Percentiles rank a stretch among this genome's conserved stretches.
Evolutionary conservation across 169 alveolate species (phyloP).

Genomic region (Besnoitia besnoiti): DNA sequence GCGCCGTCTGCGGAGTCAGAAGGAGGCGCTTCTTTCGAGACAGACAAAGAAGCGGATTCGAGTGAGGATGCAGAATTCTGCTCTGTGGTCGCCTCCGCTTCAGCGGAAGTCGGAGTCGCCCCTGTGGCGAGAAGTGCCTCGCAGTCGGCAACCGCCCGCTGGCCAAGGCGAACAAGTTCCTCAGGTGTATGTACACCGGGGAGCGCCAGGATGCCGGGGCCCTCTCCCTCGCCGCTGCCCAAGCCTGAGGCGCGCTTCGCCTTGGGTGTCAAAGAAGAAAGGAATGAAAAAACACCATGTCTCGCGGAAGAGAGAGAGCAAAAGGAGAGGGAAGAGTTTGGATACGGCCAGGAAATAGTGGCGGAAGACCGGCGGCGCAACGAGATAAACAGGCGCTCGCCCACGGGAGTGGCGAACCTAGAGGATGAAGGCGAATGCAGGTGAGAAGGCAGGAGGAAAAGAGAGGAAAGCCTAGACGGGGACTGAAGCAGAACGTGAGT

Average conservation of each 20-base stretch:
- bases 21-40: background rate
- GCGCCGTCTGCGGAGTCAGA: background rate
- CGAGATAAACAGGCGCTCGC: no score
- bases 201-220: constrained; percentile 43
- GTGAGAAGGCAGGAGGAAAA: no score
- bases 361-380: no score
- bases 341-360: background rate
- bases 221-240: background rate
- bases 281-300: background rate
- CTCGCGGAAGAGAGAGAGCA: background rate
- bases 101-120: background rate
- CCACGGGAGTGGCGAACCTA: no score
- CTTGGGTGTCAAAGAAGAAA: background rate
- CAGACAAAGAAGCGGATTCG: background rate
- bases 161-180: constrained; percentile 42
- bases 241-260: background rate
- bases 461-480: no score
- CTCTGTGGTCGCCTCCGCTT: background rate
- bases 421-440: no score
- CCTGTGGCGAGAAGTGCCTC: constrained; percentile 19
- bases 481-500: no score
- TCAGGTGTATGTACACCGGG: constrained; percentile 64
- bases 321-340: background rate
- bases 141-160: constrained; percentile 23
- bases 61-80: background rate